These are phyloP conservation scores for Tuber umbilicatum DNA, from an alignment of 495 filamentous ascomycete species.

Conservation along the genomic window DNA sequence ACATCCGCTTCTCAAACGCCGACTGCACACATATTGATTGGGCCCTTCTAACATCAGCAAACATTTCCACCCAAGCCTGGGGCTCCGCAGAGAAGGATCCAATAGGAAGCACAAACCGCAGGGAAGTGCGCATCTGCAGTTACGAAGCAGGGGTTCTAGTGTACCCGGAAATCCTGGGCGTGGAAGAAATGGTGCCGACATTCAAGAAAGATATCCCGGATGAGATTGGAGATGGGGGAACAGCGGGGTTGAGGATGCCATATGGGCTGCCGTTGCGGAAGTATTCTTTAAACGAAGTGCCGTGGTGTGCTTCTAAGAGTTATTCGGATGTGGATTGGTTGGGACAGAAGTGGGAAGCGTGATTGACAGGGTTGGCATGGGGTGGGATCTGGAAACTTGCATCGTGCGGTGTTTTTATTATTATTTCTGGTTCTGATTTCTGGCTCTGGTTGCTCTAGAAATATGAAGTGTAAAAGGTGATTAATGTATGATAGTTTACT, in stretches of 20 bases:
- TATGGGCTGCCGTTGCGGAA: conserved; percentile 70
- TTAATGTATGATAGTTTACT: background rate
- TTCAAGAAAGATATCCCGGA: conserved; percentile 57
- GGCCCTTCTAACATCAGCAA: conserved; percentile 80
- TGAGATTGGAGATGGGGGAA: conserved; percentile 3
- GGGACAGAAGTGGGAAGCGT: conserved; percentile 52
- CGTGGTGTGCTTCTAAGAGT: conserved; percentile 68
- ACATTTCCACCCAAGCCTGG: conserved; percentile 86
- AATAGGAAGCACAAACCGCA: conserved; percentile 45
- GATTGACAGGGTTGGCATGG: conserved; percentile 12
- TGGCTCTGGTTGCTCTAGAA: background rate
- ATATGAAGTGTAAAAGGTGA: background rate
- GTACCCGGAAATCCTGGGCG: conserved; percentile 65
- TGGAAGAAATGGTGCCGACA: conserved; percentile 58
- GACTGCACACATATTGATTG: conserved; percentile 60
- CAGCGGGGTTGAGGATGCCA: conserved; percentile 69
- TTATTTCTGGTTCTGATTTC: background rate
- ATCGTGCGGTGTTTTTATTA: background rate
- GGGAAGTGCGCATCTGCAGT: conserved; percentile 63
- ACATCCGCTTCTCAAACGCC: conserved; percentile 60
- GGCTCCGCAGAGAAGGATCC: conserved; percentile 54
- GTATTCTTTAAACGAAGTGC: conserved; percentile 58
- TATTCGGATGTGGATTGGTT: conserved; percentile 63
- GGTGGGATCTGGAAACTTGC: background rate
- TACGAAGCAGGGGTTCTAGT: conserved; percentile 83